phyloP scores from a whole-genome alignment of 306 rosid species.

The Inga leiocalycina region DNA sequence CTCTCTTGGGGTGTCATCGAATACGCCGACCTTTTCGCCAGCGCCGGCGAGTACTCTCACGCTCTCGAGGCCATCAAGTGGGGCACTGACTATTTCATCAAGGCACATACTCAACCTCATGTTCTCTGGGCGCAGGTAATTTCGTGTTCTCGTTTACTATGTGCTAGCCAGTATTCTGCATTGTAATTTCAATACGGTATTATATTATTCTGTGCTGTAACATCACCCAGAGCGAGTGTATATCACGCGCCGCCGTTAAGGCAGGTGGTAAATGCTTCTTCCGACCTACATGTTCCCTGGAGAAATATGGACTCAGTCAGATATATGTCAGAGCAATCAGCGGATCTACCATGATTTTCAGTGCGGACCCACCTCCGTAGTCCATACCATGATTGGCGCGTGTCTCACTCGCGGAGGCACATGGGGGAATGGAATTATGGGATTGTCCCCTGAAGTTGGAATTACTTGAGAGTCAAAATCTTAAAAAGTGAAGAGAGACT shows the following conservation, averaged over 20 bases:
- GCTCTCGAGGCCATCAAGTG: slow-evolving; percentile 86
- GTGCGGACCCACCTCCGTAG: neutral
- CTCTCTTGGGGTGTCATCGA: slow-evolving; percentile 81
- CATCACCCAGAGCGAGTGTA: neutral
- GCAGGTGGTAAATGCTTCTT: neutral
- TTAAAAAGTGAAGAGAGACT: neutral
- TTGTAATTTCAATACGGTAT: neutral
- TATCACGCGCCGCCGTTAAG: slow-evolving; percentile 33
- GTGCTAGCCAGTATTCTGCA: neutral
- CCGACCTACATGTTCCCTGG: slow-evolving; percentile 14
- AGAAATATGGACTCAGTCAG: neutral
- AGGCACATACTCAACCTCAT: slow-evolving; percentile 75
- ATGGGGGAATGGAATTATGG: neutral
- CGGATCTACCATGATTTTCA: slow-evolving; percentile 13
- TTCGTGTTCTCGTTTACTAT: neutral
- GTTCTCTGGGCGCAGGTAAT: slow-evolving; percentile 78
- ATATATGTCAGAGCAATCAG: slow-evolving; percentile 10
- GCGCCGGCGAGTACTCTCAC: slow-evolving; percentile 69
- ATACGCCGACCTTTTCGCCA: slow-evolving; percentile 48
- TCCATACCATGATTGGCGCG: slow-evolving; percentile 33
- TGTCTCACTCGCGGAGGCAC: slow-evolving; percentile 32
- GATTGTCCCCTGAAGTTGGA: neutral
- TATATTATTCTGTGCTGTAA: neutral
- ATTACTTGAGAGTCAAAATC: neutral
- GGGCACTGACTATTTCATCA: slow-evolving; percentile 91